Evolutionary conservation across 345 rosid genomes (phyloP).

Genomic region (Punica granatum): DNA sequence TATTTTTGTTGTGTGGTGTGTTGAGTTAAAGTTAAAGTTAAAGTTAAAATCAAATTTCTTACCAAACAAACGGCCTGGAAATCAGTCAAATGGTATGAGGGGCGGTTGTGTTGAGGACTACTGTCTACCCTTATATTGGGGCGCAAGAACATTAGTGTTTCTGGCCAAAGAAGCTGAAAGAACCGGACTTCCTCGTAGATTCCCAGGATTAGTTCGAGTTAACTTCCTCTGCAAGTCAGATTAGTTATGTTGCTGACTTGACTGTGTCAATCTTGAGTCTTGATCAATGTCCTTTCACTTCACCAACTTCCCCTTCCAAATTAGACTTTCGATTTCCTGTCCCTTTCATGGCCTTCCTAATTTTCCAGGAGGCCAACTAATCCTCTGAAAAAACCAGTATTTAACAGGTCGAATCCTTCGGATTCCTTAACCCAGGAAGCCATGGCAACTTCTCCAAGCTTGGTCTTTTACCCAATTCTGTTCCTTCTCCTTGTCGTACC

Average conservation of each 20-base stretch:
- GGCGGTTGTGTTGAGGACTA: too few relatives aligned
- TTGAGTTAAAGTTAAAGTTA: too few relatives aligned
- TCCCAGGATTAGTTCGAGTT: neutral
- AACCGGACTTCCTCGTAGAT: too few relatives aligned
- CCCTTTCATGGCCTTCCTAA: neutral
- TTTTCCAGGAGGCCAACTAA: neutral
- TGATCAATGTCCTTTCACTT: neutral
- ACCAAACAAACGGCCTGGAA: neutral
- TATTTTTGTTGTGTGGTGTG: too few relatives aligned
- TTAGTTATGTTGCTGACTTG: neutral
- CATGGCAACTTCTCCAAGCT: neutral
- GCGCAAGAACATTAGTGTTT: neutral
- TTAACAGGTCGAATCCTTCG: neutral
- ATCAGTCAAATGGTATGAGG: neutral
- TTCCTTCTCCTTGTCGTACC: constrained; percentile 29
- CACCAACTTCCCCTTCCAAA: neutral
- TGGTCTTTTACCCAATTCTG: neutral
- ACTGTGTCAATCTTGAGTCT: neutral
- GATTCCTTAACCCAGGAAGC: neutral
- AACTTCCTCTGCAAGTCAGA: too few relatives aligned
- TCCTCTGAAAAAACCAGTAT: constrained; percentile 2
- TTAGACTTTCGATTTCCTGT: constrained; percentile 7
- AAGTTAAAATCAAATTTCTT: too few relatives aligned
- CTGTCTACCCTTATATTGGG: neutral
- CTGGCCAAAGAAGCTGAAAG: neutral